Evolutionary conservation across 805 yeast genomes (phyloP), one percentile per base, ranked within the genome.

Genomic region (Sugiyamaella chiloensis): DNA sequence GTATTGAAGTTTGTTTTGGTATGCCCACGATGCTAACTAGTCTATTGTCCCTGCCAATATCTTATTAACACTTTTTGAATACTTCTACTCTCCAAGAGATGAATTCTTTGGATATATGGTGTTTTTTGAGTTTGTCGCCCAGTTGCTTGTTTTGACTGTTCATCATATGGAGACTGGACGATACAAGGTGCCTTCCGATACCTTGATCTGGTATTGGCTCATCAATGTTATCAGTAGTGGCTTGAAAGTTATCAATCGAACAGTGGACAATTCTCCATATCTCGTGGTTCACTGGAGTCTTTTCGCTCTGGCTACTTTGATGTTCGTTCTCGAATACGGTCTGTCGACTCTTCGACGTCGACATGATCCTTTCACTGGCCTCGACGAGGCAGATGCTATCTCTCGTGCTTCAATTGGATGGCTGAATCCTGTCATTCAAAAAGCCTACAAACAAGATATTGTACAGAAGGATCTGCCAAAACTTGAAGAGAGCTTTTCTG

Each of bases 401-500:
- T 40, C 48, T 1, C 43, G 40, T 6, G 37, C 41, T 3, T 46
- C 34, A 24, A 45, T 49, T 26, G 36, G 47, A 11, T 50, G 53
- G 53, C 16, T 35, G 12, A 46, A 46, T 21, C 47, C 47, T 4
- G 30, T 50, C 3, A 17, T 50, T 20, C 11, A 14, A 4, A 42
- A 26, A 23, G 51, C 51, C 5, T 36, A 26, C 17, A 20, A 16
- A 9, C 36, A 34, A 4, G 32, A 31, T 5, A 32, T 61, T 24
- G 53, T 60, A 19, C 59, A 59, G 35, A 60, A 66, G 2, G 96
- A 88, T 65, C 74, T 88, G 49, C 95, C 93, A 19, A 75, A 77
- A 17, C 75, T 88, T 48, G 95, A 96, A 11, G 63, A 65, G 1
- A 76, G 74, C 39, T 75, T 85, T 53, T 78, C 74, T 51, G 70